Evolutionary conservation across 176 grass and related monocot species (phyloP), one percentile per base, ranked within the genome.

Genomic region (Luzula sylvatica): DNA sequence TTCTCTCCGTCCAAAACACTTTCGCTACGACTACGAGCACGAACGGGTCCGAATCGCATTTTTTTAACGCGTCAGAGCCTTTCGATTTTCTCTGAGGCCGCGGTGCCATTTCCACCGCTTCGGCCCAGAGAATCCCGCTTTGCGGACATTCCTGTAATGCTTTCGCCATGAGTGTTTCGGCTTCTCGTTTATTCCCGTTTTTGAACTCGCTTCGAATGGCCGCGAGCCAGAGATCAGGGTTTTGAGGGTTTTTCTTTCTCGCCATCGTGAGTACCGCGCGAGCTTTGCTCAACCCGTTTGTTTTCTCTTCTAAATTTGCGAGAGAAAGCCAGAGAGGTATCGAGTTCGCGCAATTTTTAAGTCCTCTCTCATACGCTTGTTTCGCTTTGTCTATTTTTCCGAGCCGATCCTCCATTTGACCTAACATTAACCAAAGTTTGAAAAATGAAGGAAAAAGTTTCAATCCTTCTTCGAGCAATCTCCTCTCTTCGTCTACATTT

Each of bases 391-490:
- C 42, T 52, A 52, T 82, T 46, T 46, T 65, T 51, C 75, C 75
- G 41, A 94, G 60, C 25, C 83, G 69, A 26, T 87, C 83, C 39
- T 94, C 88, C 88, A 94, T 87, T 51, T 94, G 82, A 22, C 88
- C 88, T 74, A 94, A 68, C 88, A 94, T 94, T 42, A 94, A 72
- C 88, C 88, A 94, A 40, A 94, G 38, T 59, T 94, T 94, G 59
- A 83, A 87, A 26, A 87, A 87, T 22, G 78, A 79, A 38, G 83
- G 83, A 75, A 87, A 94, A 46, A 87, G 53, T 55, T 73, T 83
- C 65, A 94, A 60, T 28, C 83, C 83, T 94, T 94, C 88, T 70
- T 83, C 75, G 40, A 94, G 74, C 46, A 94, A 68, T 42, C 66
- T 81, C 72, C 78, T 83, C 64, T 94, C 88, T 58, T 87, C 88